Evolutionary conservation across 2,329 filamentous ascomycete species (phyloP), one percentile per base, ranked within the genome.

Genomic region (Aspergillus brasiliensis): DNA sequence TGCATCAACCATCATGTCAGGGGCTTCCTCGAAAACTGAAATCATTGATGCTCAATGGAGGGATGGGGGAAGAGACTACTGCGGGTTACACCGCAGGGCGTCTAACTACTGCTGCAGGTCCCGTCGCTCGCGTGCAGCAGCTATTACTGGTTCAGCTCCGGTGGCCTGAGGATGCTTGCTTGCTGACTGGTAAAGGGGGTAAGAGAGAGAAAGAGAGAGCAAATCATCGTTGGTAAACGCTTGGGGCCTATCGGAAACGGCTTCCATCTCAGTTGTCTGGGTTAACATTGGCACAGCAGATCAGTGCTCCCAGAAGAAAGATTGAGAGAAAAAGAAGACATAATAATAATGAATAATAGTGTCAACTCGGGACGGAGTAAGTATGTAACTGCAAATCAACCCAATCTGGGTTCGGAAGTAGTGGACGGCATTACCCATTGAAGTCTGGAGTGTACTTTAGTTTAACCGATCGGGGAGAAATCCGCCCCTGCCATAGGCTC

Each of bases 21-120:
- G 61, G 60, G 61, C 48, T 28, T 15, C 38, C 48, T 49, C 17
- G 19, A 61, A 57, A 61, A 58, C 57, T 34, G 31, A 59, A 51
- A 48, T n/a, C 56, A 44, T 8, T 6, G 10, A 23, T 44, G 40
- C 40, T 34, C 31, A 34, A 34, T 34, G 31, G 31, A 34, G 40
- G 17, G 40, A 44, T 17, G 34, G 27, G 38, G 44, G 28, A 21
- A 44, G 34, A 46, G 37, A 44, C 34, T 40, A 46, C 52, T 52
- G 31, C 61, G 61, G 51, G 54, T 58, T 38, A 57, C 52, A 58
- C 59, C 31, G 55, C 61, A 63, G 61, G 47, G 51, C 51, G 59
- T 51, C 38, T 55, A 44, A 42, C 48, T 58, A 58, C 56, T 54
- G 55, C 55, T 62, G 61, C 61, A 62, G 61, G 61, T 61, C 61